phyloP scores from a whole-genome alignment of 768 basidiomycete genomes.

The Tulasnella sp. region DNA sequence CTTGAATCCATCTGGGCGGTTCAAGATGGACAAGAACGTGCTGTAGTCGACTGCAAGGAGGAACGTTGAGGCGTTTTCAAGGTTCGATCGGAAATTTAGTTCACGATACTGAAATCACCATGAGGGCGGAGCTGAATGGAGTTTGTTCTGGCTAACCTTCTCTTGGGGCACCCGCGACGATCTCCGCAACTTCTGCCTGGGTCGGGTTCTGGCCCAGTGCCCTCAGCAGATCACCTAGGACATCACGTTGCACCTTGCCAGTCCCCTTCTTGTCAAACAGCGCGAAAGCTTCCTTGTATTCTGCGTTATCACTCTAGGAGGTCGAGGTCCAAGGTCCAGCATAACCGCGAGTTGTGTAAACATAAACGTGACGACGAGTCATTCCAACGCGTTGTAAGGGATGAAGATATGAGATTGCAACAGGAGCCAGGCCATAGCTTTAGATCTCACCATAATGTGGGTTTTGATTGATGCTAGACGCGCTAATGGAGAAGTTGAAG shows the following conservation, averaged over 20 bases:
- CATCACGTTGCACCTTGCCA: constrained; percentile 77
- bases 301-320: constrained; percentile 32
- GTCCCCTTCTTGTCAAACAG: constrained; percentile 96
- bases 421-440: too few species aligned
- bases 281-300: constrained; percentile 95
- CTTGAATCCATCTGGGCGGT: constrained; percentile 93
- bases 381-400: too few species aligned
- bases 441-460: too few species aligned
- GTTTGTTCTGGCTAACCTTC: constrained; percentile 45
- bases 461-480: too few species aligned
- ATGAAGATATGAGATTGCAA: too few species aligned
- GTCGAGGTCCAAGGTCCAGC: too few species aligned
- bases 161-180: constrained; percentile 58
- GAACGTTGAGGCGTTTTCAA: too few species aligned
- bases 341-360: too few species aligned
- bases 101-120: too few species aligned
- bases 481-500: too few species aligned
- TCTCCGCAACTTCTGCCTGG: constrained; percentile 87
- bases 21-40: constrained; percentile 81
- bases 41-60: constrained; percentile 73
- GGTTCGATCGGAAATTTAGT: too few species aligned
- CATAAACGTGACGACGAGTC: too few species aligned
- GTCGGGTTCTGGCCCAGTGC: constrained; percentile 99
- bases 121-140: background rate
- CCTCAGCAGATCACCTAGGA: constrained; percentile 83